phyloP scores from a whole-genome alignment of 75 land plant species.

The Ceratopteris richardii region DNA sequence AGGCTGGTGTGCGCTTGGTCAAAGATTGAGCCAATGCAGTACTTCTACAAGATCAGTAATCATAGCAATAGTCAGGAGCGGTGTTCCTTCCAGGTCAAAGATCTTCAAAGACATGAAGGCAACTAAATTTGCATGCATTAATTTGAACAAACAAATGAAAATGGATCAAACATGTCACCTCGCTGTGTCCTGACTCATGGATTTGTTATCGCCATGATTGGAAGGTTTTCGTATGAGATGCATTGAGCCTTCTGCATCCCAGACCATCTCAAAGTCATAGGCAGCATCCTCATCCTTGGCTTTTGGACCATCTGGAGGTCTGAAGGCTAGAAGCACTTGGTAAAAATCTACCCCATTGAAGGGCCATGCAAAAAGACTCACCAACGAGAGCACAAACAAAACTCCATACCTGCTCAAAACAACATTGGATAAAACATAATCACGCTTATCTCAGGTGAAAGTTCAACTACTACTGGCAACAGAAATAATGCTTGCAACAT shows the following conservation, averaged over 20 bases:
- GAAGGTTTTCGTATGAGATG: conserved; percentile 67
- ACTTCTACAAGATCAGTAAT: conserved; percentile 32
- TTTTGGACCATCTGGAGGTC: conserved; percentile 25
- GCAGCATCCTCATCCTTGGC: conserved; percentile 71
- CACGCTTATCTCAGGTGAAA: background rate
- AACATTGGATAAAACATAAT: conserved; percentile 1
- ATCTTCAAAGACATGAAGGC: no score
- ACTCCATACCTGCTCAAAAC: conserved; percentile 51
- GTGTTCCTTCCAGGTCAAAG: no score
- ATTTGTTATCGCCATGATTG: background rate
- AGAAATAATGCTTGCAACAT: no score
- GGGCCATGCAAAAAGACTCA: conserved; percentile 59
- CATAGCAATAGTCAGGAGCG: background rate
- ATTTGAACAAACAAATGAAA: no score
- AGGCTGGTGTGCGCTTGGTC: conserved; percentile 25
- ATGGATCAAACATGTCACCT: conserved; percentile 26
- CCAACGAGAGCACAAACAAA: conserved; percentile 43
- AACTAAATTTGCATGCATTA: no score
- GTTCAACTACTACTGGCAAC: no score
- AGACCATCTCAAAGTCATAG: conserved; percentile 79
- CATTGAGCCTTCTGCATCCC: conserved; percentile 97
- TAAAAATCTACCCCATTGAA: conserved; percentile 32
- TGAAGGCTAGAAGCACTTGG: conserved; percentile 9
- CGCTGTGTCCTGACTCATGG: conserved; percentile 10
- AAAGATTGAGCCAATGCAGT: conserved; percentile 36